Evolutionary conservation across 78 protist genomes (phyloP), one percentile per base, ranked within the genome.

Genomic region (Dictyostelium intermedium): DNA sequence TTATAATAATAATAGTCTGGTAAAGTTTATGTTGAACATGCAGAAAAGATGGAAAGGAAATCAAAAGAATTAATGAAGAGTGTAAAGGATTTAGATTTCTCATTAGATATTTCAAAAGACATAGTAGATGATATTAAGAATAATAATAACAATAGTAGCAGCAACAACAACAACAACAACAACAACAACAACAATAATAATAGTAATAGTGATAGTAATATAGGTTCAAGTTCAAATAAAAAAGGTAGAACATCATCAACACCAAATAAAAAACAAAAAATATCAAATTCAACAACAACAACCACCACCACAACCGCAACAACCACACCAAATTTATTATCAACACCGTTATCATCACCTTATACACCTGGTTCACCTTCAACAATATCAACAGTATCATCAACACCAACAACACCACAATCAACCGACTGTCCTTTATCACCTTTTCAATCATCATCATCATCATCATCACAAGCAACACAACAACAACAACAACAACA

Each of bases 1-100:
- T 47, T 11, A 41, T 41, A 41, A 41, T 41, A 41, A 41, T 41
- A 11, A 41, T 50, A 69, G 92, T 25, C 86, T 34, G 81, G 92
- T 70, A 83, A 47, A 73, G 80, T 84, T 14, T 92, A 53, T 78
- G 83, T 92, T 30, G 85, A 92, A 7, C 92, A 83, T 50, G 96
- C 96, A 13, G 60, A 84, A 61, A 66, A 81, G 50, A 41, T 92
- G 96, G 96, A 84, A 30, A 84, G 25, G 34, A 83, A 74, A 60
- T 43, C 96, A 23, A 77, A 16, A 32, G 96, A 92, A 0, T 39
- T 92, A 8, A 80, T 92, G 96, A 92, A 82, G 25, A 27, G n/a
- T 47, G 92, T 92, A 4, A 83, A 61, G 20, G 96, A 92, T 72
- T 20, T 84, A 27, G 96, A 89, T 56, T 81, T 80, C 50, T 37